phyloP scores from a whole-genome alignment of 176 grass and related monocot genomes.

The Alopecurus myosuroides region DNA sequence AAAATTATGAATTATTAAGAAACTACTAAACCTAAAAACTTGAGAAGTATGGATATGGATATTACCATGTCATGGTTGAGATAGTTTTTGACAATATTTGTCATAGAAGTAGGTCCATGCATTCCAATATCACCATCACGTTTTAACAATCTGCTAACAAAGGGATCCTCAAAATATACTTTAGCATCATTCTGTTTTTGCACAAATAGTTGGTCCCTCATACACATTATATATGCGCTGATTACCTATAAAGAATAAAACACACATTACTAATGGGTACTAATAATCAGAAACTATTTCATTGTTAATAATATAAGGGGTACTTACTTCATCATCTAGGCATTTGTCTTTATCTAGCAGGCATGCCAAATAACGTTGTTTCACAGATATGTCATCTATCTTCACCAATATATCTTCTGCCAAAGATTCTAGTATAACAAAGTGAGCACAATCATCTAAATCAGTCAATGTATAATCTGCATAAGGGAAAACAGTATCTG shows the following conservation, averaged over 20 bases:
- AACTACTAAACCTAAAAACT: background rate
- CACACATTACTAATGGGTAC: background rate
- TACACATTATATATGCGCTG: background rate
- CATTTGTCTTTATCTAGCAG: background rate
- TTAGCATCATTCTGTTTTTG: background rate
- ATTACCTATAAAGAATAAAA: background rate
- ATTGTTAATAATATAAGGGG: background rate
- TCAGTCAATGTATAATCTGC: background rate
- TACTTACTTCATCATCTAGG: background rate
- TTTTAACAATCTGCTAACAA: background rate
- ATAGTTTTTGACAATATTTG: background rate
- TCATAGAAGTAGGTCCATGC: background rate
- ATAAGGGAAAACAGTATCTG: background rate
- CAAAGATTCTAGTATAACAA: background rate
- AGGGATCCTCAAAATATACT: background rate
- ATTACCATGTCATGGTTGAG: background rate
- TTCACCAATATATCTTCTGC: background rate
- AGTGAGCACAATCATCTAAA: background rate
- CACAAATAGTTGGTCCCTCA: background rate
- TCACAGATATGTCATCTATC: background rate
- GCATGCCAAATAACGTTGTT: background rate
- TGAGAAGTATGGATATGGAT: background rate
- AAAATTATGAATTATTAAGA: too few relatives aligned
- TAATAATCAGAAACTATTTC: background rate
- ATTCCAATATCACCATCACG: background rate